Evolutionary conservation across 768 basidiomycete species (phyloP).

Genomic region (Trametes cingulata): DNA sequence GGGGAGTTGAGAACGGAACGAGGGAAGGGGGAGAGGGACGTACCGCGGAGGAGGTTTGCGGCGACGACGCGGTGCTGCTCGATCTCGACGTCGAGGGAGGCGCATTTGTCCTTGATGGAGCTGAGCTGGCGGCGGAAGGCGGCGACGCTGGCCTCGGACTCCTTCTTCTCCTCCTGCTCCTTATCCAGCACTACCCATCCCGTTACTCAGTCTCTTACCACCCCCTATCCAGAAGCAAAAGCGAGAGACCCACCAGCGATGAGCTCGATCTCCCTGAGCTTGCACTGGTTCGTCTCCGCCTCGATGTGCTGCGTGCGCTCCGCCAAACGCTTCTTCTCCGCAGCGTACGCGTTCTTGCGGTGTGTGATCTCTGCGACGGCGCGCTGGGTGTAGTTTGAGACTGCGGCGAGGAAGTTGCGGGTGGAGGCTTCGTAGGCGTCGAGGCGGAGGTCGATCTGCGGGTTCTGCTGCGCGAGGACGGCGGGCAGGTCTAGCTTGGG

Average conservation of each 20-base stretch:
- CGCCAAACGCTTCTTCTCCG: constrained; percentile 59
- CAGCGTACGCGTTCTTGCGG: constrained; percentile 58
- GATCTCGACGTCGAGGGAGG: constrained; percentile 65
- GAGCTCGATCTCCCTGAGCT: constrained; percentile 77
- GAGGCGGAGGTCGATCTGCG: constrained; percentile 64
- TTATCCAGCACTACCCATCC: constrained; percentile 59
- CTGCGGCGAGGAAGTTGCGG: constrained; percentile 69
- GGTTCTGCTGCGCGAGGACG: constrained; percentile 51
- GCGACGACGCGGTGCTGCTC: constrained; percentile 68
- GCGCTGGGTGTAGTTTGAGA: constrained; percentile 70
- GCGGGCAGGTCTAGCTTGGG: constrained; percentile 64
- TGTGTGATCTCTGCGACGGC: constrained; percentile 71
- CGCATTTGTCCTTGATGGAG: constrained; percentile 58
- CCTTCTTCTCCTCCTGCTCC: constrained; percentile 74
- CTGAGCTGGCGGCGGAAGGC: constrained; percentile 67
- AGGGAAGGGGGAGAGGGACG: constrained; percentile 20
- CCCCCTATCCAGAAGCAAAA: not conserved
- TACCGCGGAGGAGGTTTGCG: constrained; percentile 66
- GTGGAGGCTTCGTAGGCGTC: constrained; percentile 65
- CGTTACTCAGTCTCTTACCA: not conserved
- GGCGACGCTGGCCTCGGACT: constrained; percentile 61
- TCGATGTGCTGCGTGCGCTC: constrained; percentile 69
- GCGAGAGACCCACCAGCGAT: constrained; percentile 59
- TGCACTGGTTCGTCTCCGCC: constrained; percentile 71
- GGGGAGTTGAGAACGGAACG: not conserved